These are phyloP conservation scores for Populus simonii DNA, from an alignment of 345 rosid genomes.

Conservation along the genomic window DNA sequence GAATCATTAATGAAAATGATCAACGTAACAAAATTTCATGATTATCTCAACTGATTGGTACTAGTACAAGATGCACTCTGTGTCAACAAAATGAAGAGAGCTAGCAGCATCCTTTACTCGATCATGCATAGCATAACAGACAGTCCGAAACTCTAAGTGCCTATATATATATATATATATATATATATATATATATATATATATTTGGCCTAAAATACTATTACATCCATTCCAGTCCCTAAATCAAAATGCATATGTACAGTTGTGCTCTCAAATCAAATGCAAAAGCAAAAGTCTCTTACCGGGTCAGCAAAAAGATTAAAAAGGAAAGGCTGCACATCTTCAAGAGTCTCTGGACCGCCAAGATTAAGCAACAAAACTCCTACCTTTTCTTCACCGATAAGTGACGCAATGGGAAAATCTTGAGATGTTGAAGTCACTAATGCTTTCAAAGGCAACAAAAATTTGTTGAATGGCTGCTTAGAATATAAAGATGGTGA, in stretches of 20 bases:
- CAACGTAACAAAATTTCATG: not conserved
- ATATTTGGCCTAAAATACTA: not conserved
- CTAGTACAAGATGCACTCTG: too few relatives aligned
- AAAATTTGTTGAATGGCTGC: slow-evolving; percentile 25
- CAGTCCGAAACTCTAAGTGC: not conserved
- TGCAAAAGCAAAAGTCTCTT: slow-evolving; percentile 10
- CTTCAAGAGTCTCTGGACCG: slow-evolving; percentile 96
- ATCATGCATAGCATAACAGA: not conserved
- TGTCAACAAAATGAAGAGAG: not conserved
- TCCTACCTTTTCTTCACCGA: slow-evolving; percentile 64
- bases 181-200: not conserved
- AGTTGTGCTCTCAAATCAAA: not conserved
- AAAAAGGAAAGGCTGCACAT: slow-evolving; percentile 95
- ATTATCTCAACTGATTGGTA: too few relatives aligned
- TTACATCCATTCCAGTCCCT: not conserved
- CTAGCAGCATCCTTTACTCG: not conserved
- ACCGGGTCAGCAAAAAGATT: slow-evolving; percentile 99
- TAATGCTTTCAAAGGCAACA: slow-evolving; percentile 49
- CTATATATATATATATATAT: not conserved
- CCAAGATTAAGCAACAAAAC: slow-evolving; percentile 93
- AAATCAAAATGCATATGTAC: not conserved
- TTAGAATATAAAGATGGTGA: slow-evolving; percentile 20
- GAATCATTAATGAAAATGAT: not conserved
- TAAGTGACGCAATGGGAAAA: slow-evolving; percentile 32
- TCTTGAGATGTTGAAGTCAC: slow-evolving; percentile 52